A percentile compares a stretch with the other conserved stretches of the same genome.
These are phyloP conservation scores for Acanthamoeba quina DNA, from an alignment of 208 protist species.

Conservation along the genomic window DNA sequence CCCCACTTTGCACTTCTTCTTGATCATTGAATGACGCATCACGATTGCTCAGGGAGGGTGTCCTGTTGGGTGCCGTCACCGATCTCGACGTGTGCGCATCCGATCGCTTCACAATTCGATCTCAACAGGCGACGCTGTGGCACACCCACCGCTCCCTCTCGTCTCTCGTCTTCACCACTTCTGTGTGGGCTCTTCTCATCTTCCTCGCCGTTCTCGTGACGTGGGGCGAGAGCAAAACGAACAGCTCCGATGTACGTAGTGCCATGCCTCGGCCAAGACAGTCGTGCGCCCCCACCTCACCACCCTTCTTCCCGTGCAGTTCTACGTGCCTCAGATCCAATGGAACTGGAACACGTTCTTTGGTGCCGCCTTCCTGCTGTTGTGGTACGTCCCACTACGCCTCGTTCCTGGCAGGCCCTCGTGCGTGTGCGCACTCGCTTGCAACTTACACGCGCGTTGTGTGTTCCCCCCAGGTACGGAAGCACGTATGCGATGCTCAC, in stretches of 20 bases:
- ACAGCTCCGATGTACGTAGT: background rate
- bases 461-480: constrained; percentile 36
- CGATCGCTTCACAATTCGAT: constrained; percentile 27
- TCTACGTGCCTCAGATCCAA: constrained; percentile 28
- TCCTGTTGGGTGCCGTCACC: background rate
- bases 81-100: constrained; percentile 6
- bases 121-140: background rate
- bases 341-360: constrained; percentile 65
- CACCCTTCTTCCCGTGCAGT: constrained; percentile 1
- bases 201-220: constrained; percentile 35
- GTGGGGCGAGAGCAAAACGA: background rate
- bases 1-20: no score
- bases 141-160: constrained; percentile 53
- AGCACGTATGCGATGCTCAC: constrained; percentile 5
- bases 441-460: background rate
- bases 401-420: background rate
- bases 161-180: background rate
- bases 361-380: background rate
- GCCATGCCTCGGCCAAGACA: background rate
- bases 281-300: background rate
- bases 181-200: background rate
- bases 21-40: background rate
- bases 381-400: background rate
- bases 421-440: no score
- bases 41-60: background rate